Evolutionary conservation across 2,329 filamentous ascomycete species (phyloP).

Genomic region (Zymoseptoria crescenta): DNA sequence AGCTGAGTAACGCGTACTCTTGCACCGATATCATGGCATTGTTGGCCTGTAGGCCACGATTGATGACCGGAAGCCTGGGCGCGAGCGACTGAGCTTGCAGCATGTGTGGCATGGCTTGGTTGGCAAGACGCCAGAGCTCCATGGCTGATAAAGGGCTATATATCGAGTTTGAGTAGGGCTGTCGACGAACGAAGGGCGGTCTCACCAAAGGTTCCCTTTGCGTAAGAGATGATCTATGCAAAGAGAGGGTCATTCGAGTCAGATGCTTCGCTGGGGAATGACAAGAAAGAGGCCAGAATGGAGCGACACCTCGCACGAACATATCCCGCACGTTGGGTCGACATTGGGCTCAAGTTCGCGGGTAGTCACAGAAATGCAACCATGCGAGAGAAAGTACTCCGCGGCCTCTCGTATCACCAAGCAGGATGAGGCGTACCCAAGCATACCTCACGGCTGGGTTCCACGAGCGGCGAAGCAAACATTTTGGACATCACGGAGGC

Average conservation of each 20-base stretch:
- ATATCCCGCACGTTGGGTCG: not conserved
- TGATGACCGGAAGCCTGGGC: not conserved
- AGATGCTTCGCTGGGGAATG: not conserved
- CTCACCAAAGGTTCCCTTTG: not conserved
- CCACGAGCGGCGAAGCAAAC: not conserved
- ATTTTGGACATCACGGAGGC: not conserved
- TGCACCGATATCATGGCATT: not conserved
- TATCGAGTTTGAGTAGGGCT: not conserved
- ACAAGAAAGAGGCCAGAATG: not conserved
- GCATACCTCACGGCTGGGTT: not conserved
- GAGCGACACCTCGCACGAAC: not conserved
- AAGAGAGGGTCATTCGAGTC: not conserved
- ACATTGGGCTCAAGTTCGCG: not conserved
- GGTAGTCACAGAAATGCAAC: not conserved
- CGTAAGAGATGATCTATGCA: not conserved
- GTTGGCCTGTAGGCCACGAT: not conserved
- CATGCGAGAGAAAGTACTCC: not conserved
- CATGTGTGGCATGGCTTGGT: not conserved
- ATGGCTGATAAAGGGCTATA: not conserved
- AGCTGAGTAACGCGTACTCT: conserved; percentile 2
- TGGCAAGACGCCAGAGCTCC: not conserved
- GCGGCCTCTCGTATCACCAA: not conserved
- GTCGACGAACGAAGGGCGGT: not conserved
- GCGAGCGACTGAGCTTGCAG: not conserved
- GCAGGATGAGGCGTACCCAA: not conserved